Base-by-base conservation (phyloP, 495 filamentous ascomycete genomes). In the Niebla homalea region DNA sequence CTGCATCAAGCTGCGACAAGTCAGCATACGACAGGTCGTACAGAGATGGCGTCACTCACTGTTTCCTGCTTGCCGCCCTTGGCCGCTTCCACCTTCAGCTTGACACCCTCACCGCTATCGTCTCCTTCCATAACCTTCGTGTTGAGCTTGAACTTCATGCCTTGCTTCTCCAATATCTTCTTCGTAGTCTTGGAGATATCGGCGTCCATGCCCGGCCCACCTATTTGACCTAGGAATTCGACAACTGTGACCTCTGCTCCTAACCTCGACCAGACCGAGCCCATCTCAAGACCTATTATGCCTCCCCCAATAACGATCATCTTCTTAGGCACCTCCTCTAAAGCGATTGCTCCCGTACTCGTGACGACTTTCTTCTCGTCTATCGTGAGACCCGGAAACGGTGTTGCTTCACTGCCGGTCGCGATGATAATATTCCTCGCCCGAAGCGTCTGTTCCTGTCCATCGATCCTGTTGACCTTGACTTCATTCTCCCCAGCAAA, bases 211-310 rank as follows among this genome's bases (percentile, higher is more conserved):
- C 92, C 92, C 48, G 92, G 92, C 38, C 92, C 92, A 67, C 92
- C 92, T 60, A 98, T 98, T 71, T 94, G 88, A 57, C 83, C 80
- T 38, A 98, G 73, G 71, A 90, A 98, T 68, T 98, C 92, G 37
- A 98, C 89, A 37, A 97, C 88, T 50, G 92, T 98, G 45, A 98
- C 92, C 65, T 98, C 82, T 56, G 89, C 67, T 54, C 92, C 92
- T 51, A 98, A 73, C 58, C 92, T 75, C 25, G 87, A 90, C 92
- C 92, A 98, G 22, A 98, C 92, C 37, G 93, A 97, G 39, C 84
- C 90, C 92, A 98, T 97, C 72, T 98, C 92, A 36, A 98, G 79
- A 64, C 92, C 92, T 62, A 98, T 98, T 66, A 98, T 98, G 66
- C 92, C 92, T 65, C 92, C 92, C 57, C 92, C 92, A 60, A 98